Evolutionary conservation across 129 eudicot species (phyloP).

Genomic region (Lactuca sativa): DNA sequence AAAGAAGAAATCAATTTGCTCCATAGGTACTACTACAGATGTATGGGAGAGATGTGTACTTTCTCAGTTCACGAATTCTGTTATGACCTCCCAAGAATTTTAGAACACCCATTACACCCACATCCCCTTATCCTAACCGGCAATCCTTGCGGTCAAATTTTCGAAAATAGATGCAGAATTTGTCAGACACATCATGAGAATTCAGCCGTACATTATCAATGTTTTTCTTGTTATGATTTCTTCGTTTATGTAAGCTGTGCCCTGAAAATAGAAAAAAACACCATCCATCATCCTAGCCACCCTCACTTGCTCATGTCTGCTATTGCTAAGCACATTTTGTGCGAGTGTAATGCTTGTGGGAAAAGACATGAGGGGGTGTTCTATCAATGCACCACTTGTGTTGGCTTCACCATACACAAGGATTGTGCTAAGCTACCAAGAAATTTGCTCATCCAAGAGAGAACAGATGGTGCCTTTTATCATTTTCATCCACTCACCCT

Average conservation of each 20-base stretch:
- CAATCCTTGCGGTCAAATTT: too few species aligned
- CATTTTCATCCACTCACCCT: not conserved
- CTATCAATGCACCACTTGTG: not conserved
- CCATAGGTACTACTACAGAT: too few species aligned
- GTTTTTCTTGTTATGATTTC: not conserved
- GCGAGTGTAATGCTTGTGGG: conserved; percentile 17
- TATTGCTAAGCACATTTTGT: not conserved
- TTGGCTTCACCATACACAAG: not conserved
- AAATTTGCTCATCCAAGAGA: not conserved
- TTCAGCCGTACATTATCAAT: not conserved
- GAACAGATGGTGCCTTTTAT: not conserved
- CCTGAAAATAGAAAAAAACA: too few species aligned
- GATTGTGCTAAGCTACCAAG: not conserved
- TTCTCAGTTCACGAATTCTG: too few species aligned
- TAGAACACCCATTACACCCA: too few species aligned
- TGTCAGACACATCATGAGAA: too few species aligned
- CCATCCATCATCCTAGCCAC: conserved; percentile 8
- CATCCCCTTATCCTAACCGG: too few species aligned
- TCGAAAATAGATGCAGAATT: too few species aligned
- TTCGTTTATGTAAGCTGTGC: not conserved
- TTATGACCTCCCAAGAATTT: too few species aligned
- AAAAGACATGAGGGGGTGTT: not conserved
- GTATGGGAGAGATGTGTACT: too few species aligned
- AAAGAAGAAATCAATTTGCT: too few species aligned
- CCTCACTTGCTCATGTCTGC: not conserved